phyloP scores from a whole-genome alignment of 306 rosid species.

The Casuarina glauca region DNA sequence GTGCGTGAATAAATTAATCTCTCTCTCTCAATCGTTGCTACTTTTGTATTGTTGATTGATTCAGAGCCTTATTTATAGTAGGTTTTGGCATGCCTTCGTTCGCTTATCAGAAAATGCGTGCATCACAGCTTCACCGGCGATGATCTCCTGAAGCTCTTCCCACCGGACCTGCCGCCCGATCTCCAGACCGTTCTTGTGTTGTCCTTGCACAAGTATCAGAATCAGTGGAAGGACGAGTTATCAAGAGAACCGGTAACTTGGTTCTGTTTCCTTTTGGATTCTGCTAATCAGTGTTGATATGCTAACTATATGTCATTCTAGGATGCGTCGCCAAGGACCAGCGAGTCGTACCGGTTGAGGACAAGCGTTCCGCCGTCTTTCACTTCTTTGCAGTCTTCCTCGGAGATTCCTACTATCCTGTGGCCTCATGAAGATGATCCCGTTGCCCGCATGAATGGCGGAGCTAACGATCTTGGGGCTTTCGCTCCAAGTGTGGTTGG shows the following conservation, averaged over 20 bases:
- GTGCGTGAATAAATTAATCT: slow-evolving; percentile 14
- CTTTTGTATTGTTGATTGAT: no score
- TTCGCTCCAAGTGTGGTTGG: slow-evolving; percentile 32
- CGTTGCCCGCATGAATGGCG: slow-evolving; percentile 19
- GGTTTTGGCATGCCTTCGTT: slow-evolving; percentile 70
- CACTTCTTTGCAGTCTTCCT: slow-evolving; percentile 18
- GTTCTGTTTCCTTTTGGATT: background rate
- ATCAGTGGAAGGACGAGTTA: slow-evolving; percentile 51
- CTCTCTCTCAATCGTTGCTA: background rate
- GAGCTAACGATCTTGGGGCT: slow-evolving; percentile 30
- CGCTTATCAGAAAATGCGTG: slow-evolving; percentile 57
- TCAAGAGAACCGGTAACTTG: slow-evolving; percentile 34
- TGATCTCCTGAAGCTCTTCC: slow-evolving; percentile 53
- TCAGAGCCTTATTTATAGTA: background rate
- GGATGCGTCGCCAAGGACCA: slow-evolving; percentile 34
- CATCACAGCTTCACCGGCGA: slow-evolving; percentile 31
- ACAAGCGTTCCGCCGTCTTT: slow-evolving; percentile 13
- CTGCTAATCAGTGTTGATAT: background rate
- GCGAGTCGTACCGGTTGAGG: slow-evolving; percentile 28
- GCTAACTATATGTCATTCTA: slow-evolving; percentile 2
- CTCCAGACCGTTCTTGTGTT: slow-evolving; percentile 41
- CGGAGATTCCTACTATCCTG: slow-evolving; percentile 24
- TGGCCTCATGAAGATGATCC: slow-evolving; percentile 50
- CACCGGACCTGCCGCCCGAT: slow-evolving; percentile 50
- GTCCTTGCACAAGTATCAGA: slow-evolving; percentile 37